These are phyloP conservation scores for Phytopythium aichiense DNA, from an alignment of 352 stramenopile species.

Conservation along the genomic window DNA sequence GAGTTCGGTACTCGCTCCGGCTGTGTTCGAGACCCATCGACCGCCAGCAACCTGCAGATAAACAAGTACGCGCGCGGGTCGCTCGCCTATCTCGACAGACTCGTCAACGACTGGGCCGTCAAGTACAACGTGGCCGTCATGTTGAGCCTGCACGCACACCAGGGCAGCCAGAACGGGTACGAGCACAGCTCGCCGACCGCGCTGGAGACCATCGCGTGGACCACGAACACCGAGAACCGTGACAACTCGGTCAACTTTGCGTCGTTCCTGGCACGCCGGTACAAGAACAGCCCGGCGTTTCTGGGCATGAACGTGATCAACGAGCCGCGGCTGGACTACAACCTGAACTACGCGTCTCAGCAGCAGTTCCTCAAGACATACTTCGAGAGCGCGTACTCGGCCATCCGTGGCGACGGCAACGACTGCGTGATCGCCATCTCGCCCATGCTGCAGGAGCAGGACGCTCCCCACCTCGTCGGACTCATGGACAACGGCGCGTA, in stretches of 20 bases:
- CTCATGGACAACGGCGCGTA: conserved; percentile 22
- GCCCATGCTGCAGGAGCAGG: conserved; percentile 27
- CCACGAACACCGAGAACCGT: conserved; percentile 9
- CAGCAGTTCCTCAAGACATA: conserved; percentile 17
- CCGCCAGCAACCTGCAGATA: not conserved
- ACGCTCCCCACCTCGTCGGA: conserved; percentile 9
- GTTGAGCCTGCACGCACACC: conserved; percentile 47
- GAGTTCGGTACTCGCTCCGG: not conserved
- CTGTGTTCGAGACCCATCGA: not conserved
- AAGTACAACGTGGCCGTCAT: conserved; percentile 19
- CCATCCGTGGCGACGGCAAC: conserved; percentile 23
- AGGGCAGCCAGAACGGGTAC: conserved; percentile 46
- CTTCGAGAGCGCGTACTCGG: conserved; percentile 25
- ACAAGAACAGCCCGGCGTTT: conserved; percentile 29
- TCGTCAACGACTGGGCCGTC: conserved; percentile 31
- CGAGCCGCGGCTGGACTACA: conserved; percentile 15
- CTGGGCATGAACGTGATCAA: conserved; percentile 45
- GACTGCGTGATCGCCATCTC: conserved; percentile 36
- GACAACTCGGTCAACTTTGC: conserved; percentile 28
- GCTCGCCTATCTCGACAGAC: conserved; percentile 32
- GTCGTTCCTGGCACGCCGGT: conserved; percentile 27
- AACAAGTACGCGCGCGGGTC: conserved; percentile 5
- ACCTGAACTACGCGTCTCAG: not conserved
- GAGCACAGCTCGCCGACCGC: conserved; percentile 28
- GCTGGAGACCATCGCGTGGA: conserved; percentile 17